Percentiles rank a stretch among this genome's conserved stretches.
These are phyloP conservation scores for Cladosporium cucumerinum DNA, from an alignment of 2,329 filamentous ascomycete species.

Conservation along the genomic window DNA sequence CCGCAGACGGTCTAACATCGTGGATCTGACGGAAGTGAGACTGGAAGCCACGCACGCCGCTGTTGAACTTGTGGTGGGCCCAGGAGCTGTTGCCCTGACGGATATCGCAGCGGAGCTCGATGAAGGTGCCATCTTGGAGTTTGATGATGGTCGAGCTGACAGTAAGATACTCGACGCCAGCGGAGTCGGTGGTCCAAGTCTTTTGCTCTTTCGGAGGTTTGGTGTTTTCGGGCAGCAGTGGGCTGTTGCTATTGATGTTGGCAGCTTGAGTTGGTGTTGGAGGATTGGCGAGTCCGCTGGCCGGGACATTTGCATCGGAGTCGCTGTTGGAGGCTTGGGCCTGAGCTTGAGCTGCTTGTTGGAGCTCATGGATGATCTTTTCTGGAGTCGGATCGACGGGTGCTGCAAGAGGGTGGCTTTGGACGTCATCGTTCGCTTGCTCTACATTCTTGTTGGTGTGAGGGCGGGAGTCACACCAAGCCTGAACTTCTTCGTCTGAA, in stretches of 20 bases:
- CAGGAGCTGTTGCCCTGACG: background rate
- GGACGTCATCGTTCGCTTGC: background rate
- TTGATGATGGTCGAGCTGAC: background rate
- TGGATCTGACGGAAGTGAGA: constrained; percentile 4
- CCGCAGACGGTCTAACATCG: background rate
- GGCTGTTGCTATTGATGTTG: background rate
- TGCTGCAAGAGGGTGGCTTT: too few relatives aligned
- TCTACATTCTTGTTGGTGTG: background rate
- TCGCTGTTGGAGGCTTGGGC: background rate
- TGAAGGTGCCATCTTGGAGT: background rate
- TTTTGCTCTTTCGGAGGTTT: background rate
- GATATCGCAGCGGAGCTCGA: constrained; percentile 7
- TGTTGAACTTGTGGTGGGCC: background rate
- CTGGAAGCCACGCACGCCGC: background rate
- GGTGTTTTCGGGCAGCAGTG: background rate
- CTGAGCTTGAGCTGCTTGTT: background rate
- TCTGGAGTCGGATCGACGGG: too few relatives aligned
- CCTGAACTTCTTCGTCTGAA: background rate
- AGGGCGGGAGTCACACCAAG: background rate
- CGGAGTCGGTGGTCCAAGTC: background rate
- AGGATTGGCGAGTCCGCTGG: background rate
- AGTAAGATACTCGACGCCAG: background rate
- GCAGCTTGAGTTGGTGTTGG: background rate
- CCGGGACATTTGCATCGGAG: background rate
- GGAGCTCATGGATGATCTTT: too few relatives aligned